Evolutionary conservation across 768 basidiomycete species (phyloP).

Genomic region (Phanerochaete carnosa): DNA sequence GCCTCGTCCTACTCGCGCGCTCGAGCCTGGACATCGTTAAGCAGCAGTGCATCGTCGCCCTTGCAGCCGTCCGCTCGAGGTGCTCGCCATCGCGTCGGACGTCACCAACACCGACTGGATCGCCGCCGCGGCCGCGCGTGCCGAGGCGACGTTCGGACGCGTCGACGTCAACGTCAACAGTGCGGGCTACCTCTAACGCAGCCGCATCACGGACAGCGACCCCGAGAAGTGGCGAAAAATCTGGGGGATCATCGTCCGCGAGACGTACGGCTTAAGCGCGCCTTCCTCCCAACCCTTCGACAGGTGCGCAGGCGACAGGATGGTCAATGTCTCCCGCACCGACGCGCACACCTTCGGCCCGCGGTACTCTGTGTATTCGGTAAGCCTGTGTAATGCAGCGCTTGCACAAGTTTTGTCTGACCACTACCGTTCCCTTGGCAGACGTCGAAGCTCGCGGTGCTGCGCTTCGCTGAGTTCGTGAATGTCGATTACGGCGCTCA

Average conservation of each 20-base stretch:
- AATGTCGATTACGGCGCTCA: conserved; percentile 6
- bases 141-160: not conserved
- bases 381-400: not conserved
- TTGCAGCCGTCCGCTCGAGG: not conserved
- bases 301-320: conserved; percentile 5
- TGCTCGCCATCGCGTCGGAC: conserved; percentile 13
- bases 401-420: not conserved
- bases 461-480: conserved; percentile 8
- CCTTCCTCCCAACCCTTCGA: conserved; percentile 6
- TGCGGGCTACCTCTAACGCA: not conserved
- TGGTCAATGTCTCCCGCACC: conserved; percentile 2
- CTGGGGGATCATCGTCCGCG: conserved; percentile 8
- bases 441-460: conserved; percentile 5
- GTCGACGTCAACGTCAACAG: conserved; percentile 2
- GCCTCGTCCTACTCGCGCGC: conserved; percentile 20
- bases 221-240: conserved; percentile 8
- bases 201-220: not conserved
- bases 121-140: not conserved
- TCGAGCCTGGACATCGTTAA: not conserved
- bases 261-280: conserved; percentile 10
- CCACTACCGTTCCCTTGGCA: not conserved
- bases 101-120: not conserved
- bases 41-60: not conserved
- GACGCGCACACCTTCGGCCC: not conserved
- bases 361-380: not conserved